Evolutionary conservation across 2,329 filamentous ascomycete species (phyloP).

Genomic region (Zasmidium cellare): DNA sequence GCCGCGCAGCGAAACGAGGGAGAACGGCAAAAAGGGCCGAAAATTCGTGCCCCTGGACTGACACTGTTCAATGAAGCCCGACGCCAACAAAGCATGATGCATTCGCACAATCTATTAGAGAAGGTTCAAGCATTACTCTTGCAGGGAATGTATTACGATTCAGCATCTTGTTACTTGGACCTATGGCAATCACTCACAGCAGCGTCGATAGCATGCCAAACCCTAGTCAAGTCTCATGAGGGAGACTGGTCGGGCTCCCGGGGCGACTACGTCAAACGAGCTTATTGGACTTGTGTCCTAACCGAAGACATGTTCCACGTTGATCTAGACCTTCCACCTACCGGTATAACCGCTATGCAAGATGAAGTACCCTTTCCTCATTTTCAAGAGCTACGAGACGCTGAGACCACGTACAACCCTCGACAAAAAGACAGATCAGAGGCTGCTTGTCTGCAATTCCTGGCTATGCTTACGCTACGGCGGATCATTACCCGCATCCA

Average conservation of each 20-base stretch:
- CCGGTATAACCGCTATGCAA: conserved; percentile 55
- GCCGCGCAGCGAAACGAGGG: conserved; percentile 52
- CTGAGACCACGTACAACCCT: conserved; percentile 23
- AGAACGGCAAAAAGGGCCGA: conserved; percentile 53
- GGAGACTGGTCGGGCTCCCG: conserved; percentile 49
- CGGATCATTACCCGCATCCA: conserved; percentile 57
- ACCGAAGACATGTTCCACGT: conserved; percentile 53
- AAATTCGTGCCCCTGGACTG: conserved; percentile 56
- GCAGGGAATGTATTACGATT: conserved; percentile 42
- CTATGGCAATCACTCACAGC: conserved; percentile 60
- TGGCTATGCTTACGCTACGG: conserved; percentile 60
- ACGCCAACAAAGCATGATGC: conserved; percentile 57
- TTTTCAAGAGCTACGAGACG: conserved; percentile 49
- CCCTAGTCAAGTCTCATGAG: conserved; percentile 51
- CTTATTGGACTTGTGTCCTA: conserved; percentile 60
- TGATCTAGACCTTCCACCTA: conserved; percentile 59
- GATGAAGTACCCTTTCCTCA: conserved; percentile 56
- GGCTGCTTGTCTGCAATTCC: conserved; percentile 55
- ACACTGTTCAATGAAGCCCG: conserved; percentile 64
- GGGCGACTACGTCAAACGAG: conserved; percentile 55
- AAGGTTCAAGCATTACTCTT: conserved; percentile 61
- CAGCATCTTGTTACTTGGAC: conserved; percentile 45
- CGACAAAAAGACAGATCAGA: conserved; percentile 54
- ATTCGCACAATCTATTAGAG: conserved; percentile 57
- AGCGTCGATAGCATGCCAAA: conserved; percentile 60